Conservation (phyloP, 164 flowering plant species). For the Nelumbo lutea region DNA sequence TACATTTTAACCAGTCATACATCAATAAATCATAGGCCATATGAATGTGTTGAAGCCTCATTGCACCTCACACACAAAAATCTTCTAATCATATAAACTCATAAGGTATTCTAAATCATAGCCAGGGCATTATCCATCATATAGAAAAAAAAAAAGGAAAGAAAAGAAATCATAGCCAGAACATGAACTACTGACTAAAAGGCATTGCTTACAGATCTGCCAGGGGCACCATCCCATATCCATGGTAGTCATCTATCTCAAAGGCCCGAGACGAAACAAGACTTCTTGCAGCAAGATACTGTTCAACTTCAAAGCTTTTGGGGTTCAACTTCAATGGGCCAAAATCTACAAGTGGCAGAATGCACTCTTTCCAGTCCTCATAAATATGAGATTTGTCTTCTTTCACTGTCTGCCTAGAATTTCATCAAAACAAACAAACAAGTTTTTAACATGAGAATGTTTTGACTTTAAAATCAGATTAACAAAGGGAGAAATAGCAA, state of each 20-base stretch:
- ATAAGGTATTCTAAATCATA: background rate
- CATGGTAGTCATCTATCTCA: slow-evolving; percentile 86
- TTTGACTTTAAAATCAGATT: background rate
- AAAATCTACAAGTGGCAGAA: slow-evolving; percentile 53
- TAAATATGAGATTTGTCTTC: slow-evolving; percentile 65
- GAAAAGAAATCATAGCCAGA: background rate
- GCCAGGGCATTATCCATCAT: too few relatives aligned
- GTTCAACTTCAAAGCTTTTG: slow-evolving; percentile 50
- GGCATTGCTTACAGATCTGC: slow-evolving; percentile 79
- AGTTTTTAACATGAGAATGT: background rate
- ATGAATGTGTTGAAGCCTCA: background rate
- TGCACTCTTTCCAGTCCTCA: slow-evolving; percentile 91
- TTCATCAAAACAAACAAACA: slow-evolving; percentile 5
- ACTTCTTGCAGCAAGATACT: slow-evolving; percentile 77
- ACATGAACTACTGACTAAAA: slow-evolving; percentile 1
- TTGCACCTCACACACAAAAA: background rate
- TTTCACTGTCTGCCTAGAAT: slow-evolving; percentile 74
- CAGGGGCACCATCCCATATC: slow-evolving; percentile 92
- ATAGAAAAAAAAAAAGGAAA: too few relatives aligned
- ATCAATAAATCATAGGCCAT: background rate
- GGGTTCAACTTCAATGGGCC: slow-evolving; percentile 34
- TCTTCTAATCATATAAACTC: slow-evolving; percentile 3
- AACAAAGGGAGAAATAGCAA: background rate
- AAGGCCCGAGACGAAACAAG: slow-evolving; percentile 84
- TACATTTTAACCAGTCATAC: too few relatives aligned